These are phyloP conservation scores for Litchi chinensis DNA, from an alignment of 345 rosid species.

Conservation along the genomic window DNA sequence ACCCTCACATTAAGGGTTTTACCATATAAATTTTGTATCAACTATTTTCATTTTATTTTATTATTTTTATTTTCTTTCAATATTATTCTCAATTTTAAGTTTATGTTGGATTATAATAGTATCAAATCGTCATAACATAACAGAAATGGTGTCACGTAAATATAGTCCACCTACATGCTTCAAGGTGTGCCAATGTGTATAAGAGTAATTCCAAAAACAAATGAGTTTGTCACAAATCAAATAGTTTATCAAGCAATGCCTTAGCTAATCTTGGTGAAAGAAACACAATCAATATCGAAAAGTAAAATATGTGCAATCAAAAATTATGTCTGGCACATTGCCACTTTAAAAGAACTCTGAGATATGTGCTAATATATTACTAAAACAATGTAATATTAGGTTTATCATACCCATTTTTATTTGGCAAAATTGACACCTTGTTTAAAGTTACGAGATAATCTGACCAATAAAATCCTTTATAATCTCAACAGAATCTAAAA, in stretches of 20 bases:
- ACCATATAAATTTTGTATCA: too few relatives aligned
- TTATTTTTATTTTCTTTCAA: too few relatives aligned
- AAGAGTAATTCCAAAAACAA: not conserved
- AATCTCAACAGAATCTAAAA: not conserved
- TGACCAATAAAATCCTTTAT: too few relatives aligned
- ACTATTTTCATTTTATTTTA: too few relatives aligned
- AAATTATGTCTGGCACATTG: not conserved
- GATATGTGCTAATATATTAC: not conserved
- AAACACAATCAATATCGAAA: not conserved
- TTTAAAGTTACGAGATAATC: not conserved
- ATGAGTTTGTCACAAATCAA: not conserved
- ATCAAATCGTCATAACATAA: too few relatives aligned
- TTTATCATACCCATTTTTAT: not conserved
- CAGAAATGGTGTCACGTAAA: not conserved
- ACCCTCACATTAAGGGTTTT: too few relatives aligned
- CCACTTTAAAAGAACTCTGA: not conserved
- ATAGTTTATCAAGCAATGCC: not conserved
- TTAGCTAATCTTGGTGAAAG: not conserved
- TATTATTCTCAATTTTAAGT: too few relatives aligned
- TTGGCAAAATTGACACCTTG: not conserved
- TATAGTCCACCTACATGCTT: not conserved
- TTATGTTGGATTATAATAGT: too few relatives aligned
- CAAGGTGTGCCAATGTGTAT: not conserved
- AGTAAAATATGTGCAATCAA: not conserved
- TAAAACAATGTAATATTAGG: not conserved